Percentiles rank a stretch among this genome's conserved stretches.
Evolutionary conservation across 192 early-diverging fungal species (phyloP).

Genomic region (Backusella morwellensis): DNA sequence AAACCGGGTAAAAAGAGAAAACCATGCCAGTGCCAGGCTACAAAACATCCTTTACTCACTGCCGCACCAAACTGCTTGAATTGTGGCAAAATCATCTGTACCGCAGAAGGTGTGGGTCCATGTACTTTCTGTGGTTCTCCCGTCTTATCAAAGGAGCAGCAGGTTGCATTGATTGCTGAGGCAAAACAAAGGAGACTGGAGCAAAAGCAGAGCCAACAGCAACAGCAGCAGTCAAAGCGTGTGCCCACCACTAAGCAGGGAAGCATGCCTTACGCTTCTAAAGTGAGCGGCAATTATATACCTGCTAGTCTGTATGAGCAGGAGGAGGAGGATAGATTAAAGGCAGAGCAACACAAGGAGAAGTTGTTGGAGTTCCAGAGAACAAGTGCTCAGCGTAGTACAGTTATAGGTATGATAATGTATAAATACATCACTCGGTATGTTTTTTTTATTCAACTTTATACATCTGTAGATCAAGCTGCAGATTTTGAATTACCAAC

Average conservation of each 20-base stretch:
- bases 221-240: constrained; percentile 27
- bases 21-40: constrained; percentile 52
- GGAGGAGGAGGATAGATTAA: constrained; percentile 19
- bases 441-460: background rate
- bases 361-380: constrained; percentile 47
- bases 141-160: constrained; percentile 52
- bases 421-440: background rate
- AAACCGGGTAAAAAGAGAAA: constrained; percentile 42
- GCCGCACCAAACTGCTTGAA: constrained; percentile 56
- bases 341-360: constrained; percentile 46
- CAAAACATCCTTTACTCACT: constrained; percentile 49
- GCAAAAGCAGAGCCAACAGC: constrained; percentile 37
- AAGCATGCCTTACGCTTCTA: constrained; percentile 43
- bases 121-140: constrained; percentile 55
- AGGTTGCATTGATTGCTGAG: constrained; percentile 45
- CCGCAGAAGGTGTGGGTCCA: constrained; percentile 50
- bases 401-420: constrained; percentile 32
- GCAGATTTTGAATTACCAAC: constrained; percentile 53
- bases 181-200: constrained; percentile 45
- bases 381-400: constrained; percentile 43
- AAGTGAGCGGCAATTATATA: constrained; percentile 41
- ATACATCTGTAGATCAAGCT: constrained; percentile 38
- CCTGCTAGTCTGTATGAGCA: constrained; percentile 19
- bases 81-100: constrained; percentile 63
- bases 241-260: constrained; percentile 4